Evolutionary conservation across 2,329 filamentous ascomycete genomes (phyloP).

Genomic region (Bipolaris sorokiniana): DNA sequence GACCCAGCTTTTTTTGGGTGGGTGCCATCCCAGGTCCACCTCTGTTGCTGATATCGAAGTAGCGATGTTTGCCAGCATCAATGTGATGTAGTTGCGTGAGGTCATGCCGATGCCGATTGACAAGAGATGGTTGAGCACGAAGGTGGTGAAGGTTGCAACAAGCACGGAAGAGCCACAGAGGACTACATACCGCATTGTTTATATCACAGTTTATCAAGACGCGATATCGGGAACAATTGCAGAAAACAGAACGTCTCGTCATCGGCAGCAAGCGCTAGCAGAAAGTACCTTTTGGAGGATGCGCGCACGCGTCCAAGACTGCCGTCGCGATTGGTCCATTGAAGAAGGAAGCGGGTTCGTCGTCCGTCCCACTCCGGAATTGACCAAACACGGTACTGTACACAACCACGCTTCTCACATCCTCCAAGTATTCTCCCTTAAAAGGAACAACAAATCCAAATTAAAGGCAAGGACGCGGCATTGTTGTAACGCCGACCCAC

Average conservation of each 20-base stretch:
- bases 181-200: constrained; percentile 37
- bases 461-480: not conserved
- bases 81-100: constrained; percentile 21
- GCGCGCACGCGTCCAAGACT: constrained; percentile 22
- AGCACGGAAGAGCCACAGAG: constrained; percentile 17
- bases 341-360: not conserved
- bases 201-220: constrained; percentile 7
- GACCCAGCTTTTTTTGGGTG: constrained; percentile 53
- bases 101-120: constrained; percentile 31
- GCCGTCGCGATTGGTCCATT: constrained; percentile 23
- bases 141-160: constrained; percentile 23
- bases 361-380: not conserved
- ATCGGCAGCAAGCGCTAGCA: constrained; percentile 16
- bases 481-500: not conserved
- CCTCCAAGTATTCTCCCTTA: not conserved
- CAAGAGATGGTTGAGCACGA: constrained; percentile 30
- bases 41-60: constrained; percentile 24
- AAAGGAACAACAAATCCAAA: not conserved
- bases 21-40: constrained; percentile 43
- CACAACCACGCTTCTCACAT: not conserved
- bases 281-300: constrained; percentile 9
- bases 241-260: constrained; percentile 26
- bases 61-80: constrained; percentile 28
- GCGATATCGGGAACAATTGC: constrained; percentile 23
- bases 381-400: not conserved